Evolutionary conservation across 1,284 basidiomycete species (phyloP).

Genomic region (Afroboletus lepidellus): DNA sequence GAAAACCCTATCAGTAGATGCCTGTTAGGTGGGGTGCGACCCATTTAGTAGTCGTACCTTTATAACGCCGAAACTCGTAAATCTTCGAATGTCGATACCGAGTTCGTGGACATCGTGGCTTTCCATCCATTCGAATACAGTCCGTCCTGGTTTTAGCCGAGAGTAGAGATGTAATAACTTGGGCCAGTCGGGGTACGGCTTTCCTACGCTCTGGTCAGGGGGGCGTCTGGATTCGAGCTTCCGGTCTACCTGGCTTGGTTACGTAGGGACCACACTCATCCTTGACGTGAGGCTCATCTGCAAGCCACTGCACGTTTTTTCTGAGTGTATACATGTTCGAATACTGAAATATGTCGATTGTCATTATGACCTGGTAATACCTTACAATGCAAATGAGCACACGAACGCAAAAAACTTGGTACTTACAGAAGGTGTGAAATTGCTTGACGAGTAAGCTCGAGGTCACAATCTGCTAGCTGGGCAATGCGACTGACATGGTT

Average conservation of each 20-base stretch:
- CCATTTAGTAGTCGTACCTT: conserved; percentile 52
- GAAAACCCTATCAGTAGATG: conserved; percentile 66
- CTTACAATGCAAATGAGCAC: conserved; percentile 38
- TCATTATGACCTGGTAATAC: conserved; percentile 96
- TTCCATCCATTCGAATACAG: conserved; percentile 89
- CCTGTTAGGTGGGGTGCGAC: not conserved
- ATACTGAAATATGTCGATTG: conserved; percentile 95
- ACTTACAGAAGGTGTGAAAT: conserved; percentile 89
- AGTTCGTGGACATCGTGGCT: conserved; percentile 66
- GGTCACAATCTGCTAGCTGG: conserved; percentile 87
- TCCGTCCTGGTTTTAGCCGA: conserved; percentile 80
- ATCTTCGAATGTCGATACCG: conserved; percentile 88
- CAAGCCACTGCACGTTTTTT: conserved; percentile 82
- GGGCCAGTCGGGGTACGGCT: conserved; percentile 74
- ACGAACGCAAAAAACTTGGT: not conserved
- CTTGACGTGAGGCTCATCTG: conserved; percentile 78
- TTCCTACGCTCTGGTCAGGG: conserved; percentile 36
- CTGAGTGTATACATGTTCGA: conserved; percentile 96
- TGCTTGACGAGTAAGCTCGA: conserved; percentile 81
- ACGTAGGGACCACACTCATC: conserved; percentile 91
- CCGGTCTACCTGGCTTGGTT: conserved; percentile 61
- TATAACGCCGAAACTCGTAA: conserved; percentile 98
- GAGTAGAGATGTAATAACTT: conserved; percentile 84
- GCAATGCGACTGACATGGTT: conserved; percentile 93
- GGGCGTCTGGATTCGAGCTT: not conserved